Evolutionary conservation across 2,329 filamentous ascomycete genomes (phyloP), one percentile per base, ranked within the genome.

Genomic region (Colletotrichum chlorophyti): DNA sequence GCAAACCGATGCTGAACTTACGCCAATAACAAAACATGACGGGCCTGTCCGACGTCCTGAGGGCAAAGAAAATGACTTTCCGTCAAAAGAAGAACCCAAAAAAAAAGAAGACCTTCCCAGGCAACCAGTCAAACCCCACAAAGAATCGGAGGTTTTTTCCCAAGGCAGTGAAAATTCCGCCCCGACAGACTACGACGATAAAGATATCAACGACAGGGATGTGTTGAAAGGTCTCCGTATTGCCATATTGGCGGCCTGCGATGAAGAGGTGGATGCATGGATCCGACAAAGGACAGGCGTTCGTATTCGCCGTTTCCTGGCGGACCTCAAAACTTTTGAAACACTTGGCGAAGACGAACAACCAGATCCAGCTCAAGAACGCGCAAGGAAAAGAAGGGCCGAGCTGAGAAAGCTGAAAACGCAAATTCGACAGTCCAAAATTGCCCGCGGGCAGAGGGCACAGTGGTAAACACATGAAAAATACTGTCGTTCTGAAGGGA

Each of bases 221-320:
- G 78, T 86, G 3, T 74, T 86, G 45, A 74, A 77, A 47, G 84
- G 83, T 0, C 70, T 87, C 10, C 80, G 82, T 58, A 77, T 86
- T 34, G 83, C 82, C 5, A 77, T 81, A 26, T 80, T 79, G 5
- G 84, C 83, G 10, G 83, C 83, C 5, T 84, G 82, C 46, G 79
- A 86, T 53, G 77, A 82, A 53, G 71, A 77, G 31, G 76, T 85
- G 2, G 82, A 86, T 65, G 74, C 75, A 0, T 79, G 79, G 67
- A 79, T 87, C 51, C 72, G 76, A 24, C 70, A 78, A 19, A 76
- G 77, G 60, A 85, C 82, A 0, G 84, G 84, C 0, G 65, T 83
- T 21, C 72, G 80, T 12, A 76, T 86, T 41, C 76, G 84, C 29
- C 77, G 77, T 6, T 84, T 86, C 60, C 67, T 87, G 14, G 81